Conservation (phyloP, 768 basidiomycete genomes). For the Saitozyma podzolica region DNA sequence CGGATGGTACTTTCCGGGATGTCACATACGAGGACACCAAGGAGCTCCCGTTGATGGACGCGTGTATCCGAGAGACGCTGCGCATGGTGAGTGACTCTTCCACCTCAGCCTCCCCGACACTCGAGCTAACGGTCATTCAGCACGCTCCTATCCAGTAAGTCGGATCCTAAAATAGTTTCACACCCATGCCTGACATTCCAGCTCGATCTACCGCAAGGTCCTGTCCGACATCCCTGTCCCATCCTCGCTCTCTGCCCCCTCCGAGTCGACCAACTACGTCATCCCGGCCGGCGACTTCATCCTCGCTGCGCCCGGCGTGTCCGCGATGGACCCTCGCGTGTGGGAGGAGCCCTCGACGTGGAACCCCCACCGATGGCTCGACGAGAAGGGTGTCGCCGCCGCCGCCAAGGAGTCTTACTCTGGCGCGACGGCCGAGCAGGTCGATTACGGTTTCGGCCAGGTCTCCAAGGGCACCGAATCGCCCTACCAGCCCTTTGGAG, state of each 20-base stretch:
- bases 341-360: constrained; percentile 75
- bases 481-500: constrained; percentile 96
- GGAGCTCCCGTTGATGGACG: constrained; percentile 76
- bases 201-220: constrained; percentile 69
- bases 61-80: constrained; percentile 80
- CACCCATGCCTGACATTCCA: constrained; percentile 7
- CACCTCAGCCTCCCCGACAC: background rate
- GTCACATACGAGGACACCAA: constrained; percentile 86
- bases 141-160: constrained; percentile 92
- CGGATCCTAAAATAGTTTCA: background rate
- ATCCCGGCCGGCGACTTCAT: constrained; percentile 88
- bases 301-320: constrained; percentile 81
- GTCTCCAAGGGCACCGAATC: constrained; percentile 95
- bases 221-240: constrained; percentile 82
- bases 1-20: constrained; percentile 75
- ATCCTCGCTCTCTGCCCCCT: constrained; percentile 70
- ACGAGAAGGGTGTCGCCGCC: constrained; percentile 76
- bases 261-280: constrained; percentile 67
- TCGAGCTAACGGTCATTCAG: constrained; percentile 3
- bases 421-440: constrained; percentile 68
- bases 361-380: constrained; percentile 83
- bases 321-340: constrained; percentile 77
- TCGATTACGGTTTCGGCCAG: constrained; percentile 94
- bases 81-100: constrained; percentile 31
- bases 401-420: constrained; percentile 71